Percentiles rank a stretch among this genome's conserved stretches.
Evolutionary conservation across 2,329 filamentous ascomycete genomes (phyloP).

Genomic region (Penicillium capsulatum): DNA sequence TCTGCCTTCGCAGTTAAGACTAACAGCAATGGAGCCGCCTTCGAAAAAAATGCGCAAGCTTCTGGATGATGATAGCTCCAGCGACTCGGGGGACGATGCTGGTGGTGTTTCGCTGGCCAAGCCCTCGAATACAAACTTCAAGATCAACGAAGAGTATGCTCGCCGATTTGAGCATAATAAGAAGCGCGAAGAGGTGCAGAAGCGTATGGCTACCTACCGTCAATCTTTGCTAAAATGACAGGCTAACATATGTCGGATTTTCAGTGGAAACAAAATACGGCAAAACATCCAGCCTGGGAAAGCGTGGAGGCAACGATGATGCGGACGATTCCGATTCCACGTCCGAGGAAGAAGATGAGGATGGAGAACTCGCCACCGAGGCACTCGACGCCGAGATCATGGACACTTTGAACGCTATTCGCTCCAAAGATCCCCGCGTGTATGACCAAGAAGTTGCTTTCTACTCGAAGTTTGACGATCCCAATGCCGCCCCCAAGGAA

Average conservation of each 20-base stretch:
- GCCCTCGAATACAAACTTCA: slow-evolving; percentile 51
- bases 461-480: slow-evolving; percentile 61
- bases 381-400: slow-evolving; percentile 82
- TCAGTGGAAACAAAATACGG: slow-evolving; percentile 85
- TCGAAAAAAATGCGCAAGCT: slow-evolving; percentile 40
- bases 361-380: slow-evolving; percentile 79
- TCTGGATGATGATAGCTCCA: slow-evolving; percentile 39
- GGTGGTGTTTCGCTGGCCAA: slow-evolving; percentile 38
- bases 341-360: slow-evolving; percentile 79
- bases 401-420: slow-evolving; percentile 80
- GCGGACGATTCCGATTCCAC: slow-evolving; percentile 63
- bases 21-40: slow-evolving; percentile 38
- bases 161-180: slow-evolving; percentile 93
- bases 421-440: slow-evolving; percentile 82
- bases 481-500: slow-evolving; percentile 31
- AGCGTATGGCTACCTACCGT: slow-evolving; percentile 27
- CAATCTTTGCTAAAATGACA: background rate
- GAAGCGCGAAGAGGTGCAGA: slow-evolving; percentile 81
- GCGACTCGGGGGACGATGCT: slow-evolving; percentile 36
- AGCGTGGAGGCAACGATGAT: slow-evolving; percentile 36
- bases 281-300: slow-evolving; percentile 42
- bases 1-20: too few species aligned
- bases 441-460: slow-evolving; percentile 79
- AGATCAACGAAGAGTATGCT: slow-evolving; percentile 87
- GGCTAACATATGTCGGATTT: slow-evolving; percentile 1